A percentile compares a stretch with the other conserved stretches of the same genome.
phyloP scores from a whole-genome alignment of 352 stramenopile species.

The Phytophthora quininea region DNA sequence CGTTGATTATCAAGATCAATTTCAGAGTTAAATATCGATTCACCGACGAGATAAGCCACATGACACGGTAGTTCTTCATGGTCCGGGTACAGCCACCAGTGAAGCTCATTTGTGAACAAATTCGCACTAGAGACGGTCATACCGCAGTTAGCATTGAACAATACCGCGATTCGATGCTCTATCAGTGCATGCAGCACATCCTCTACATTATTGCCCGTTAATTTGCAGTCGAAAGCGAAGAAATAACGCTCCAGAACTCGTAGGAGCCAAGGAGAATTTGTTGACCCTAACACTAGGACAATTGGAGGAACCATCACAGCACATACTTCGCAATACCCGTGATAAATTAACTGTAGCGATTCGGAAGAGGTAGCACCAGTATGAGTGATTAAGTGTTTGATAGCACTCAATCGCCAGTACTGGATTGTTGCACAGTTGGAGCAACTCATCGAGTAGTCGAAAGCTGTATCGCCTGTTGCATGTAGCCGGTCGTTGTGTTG shows the following conservation, averaged over 20 bases:
- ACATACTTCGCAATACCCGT: constrained; percentile 33
- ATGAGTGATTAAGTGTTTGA: constrained; percentile 19
- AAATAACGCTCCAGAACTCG: constrained; percentile 35
- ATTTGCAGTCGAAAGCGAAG: constrained; percentile 21
- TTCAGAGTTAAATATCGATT: neutral
- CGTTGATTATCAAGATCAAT: constrained; percentile 6
- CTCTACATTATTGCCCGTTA: constrained; percentile 5
- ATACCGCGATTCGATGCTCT: constrained; percentile 26
- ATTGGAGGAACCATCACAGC: constrained; percentile 19
- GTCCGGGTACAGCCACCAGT: constrained; percentile 35
- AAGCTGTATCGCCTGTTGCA: neutral
- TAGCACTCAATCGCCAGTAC: constrained; percentile 12
- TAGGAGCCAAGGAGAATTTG: constrained; percentile 12
- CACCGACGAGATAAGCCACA: constrained; percentile 21
- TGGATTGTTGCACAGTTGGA: constrained; percentile 20
- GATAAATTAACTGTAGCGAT: constrained; percentile 33
- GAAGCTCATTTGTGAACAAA: constrained; percentile 37
- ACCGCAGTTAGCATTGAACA: constrained; percentile 43
- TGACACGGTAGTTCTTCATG: constrained; percentile 32
- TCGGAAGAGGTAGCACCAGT: neutral
- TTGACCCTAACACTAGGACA: constrained; percentile 23
- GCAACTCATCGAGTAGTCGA: constrained; percentile 5
- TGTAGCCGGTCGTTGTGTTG: neutral
- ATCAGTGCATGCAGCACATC: constrained; percentile 11
- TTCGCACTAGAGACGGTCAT: constrained; percentile 35